These are phyloP conservation scores for Coffea eugenioides DNA, from an alignment of 257 asterid genomes.

Conservation along the genomic window DNA sequence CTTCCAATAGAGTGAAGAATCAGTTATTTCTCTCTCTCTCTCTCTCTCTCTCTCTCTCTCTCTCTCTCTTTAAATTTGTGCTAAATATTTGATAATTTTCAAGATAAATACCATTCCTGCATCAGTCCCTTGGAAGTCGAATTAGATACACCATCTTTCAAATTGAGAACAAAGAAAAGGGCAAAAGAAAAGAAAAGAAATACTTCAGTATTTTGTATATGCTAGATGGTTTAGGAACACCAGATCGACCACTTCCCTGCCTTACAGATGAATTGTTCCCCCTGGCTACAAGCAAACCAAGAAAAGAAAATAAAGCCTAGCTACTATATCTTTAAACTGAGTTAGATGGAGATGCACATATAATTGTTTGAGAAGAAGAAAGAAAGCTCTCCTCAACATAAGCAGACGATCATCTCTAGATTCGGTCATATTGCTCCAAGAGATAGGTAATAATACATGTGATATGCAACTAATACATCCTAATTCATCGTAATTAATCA, in stretches of 20 bases:
- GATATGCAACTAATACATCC: background rate
- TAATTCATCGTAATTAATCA: background rate
- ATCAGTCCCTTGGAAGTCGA: too few species aligned
- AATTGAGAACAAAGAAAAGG: too few species aligned
- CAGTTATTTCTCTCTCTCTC: background rate
- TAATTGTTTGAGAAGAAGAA: background rate
- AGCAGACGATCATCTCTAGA: background rate
- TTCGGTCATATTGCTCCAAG: background rate
- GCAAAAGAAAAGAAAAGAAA: too few species aligned
- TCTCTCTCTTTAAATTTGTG: background rate
- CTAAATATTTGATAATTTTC: background rate
- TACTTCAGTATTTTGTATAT: too few species aligned
- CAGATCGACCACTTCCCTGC: background rate
- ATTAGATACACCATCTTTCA: too few species aligned
- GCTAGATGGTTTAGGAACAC: background rate
- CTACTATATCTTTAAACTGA: background rate
- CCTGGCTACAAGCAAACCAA: background rate
- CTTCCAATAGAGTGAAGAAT: too few species aligned
- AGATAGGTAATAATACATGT: background rate
- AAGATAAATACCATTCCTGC: too few species aligned
- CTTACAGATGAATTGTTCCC: background rate
- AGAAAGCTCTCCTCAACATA: background rate
- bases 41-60: background rate
- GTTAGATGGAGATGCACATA: background rate
- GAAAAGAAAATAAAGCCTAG: background rate